Base-by-base conservation (phyloP, 257 asterid species). In the Dorcoceras hygrometricum region DNA sequence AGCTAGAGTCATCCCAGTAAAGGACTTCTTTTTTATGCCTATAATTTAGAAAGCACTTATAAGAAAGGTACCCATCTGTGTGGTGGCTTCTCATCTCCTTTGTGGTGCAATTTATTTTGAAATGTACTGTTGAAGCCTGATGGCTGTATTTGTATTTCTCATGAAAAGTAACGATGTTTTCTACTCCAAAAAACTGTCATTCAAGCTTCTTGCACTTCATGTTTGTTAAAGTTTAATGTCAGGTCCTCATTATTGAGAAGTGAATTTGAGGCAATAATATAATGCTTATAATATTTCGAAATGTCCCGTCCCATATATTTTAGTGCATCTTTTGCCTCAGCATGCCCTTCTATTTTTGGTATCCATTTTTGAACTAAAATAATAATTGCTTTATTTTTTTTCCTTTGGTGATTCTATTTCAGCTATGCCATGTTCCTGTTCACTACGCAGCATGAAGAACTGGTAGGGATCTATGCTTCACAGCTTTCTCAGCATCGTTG, bases 351-450 rank as follows among this genome's bases (percentile, higher is more conserved):
- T 9, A 20, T 2, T 28, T 20, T 53, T 26, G 39, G 29, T 6
- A 19, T 58, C 18, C n/a, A n/a, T 58, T 58, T 31, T 58, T 12
- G 12, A 27, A 16, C 10, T 59, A 12, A 2, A 22, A 16, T 27
- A 29, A 19, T 59, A 56, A 56, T 56, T 9, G 60, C 28, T 61
- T 43, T 67, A 53, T 16, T 32, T 39, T 43, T 60, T 31, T 31
- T 39, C 4, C n/a, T 39, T 39, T 39, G 50, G 71, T 61, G 58
- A 70, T 69, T 71, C 53, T 55, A 56, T 84, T 81, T 74, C 89
- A 94, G 99, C 95, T 90, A 94, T 67, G 82, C 96, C 6, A 94
- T 90, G 96, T 94, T 77, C 83, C 88, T 94, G 25, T 94, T 94
- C 78, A 80, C 96, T 11, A 89, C 71, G 72, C 95, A 94, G 67